Evolutionary conservation across 192 early-diverging fungal genomes (phyloP).

Genomic region (Pecoramyces ruminantium): DNA sequence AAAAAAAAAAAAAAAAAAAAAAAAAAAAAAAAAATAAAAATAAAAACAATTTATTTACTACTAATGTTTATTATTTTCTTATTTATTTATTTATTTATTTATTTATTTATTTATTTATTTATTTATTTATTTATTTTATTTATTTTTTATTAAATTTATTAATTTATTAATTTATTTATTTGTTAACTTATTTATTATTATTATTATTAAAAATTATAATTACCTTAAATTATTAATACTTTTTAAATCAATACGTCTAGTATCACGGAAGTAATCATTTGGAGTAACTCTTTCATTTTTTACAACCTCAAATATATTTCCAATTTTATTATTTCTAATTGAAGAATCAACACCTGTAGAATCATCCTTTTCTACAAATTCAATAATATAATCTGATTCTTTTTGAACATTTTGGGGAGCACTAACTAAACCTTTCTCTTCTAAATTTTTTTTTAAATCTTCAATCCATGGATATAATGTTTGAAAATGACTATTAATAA

Average conservation of each 20-base stretch:
- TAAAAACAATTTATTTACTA: no score
- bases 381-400: background rate
- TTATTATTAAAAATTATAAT: background rate
- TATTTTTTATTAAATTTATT: conserved; percentile 65
- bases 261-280: background rate
- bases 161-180: conserved; percentile 35
- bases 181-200: no score
- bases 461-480: conserved; percentile 68
- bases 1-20: background rate
- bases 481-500: conserved; percentile 6
- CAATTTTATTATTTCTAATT: background rate
- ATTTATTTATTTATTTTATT: no score
- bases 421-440: background rate
- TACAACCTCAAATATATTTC: background rate
- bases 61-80: no score
- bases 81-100: no score
- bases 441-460: background rate
- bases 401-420: background rate
- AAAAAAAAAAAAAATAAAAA: conserved; percentile 34
- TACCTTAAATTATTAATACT: background rate
- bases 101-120: no score
- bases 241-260: background rate
- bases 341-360: background rate
- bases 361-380: background rate
- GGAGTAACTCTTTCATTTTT: background rate